phyloP scores from a whole-genome alignment of 495 filamentous ascomycete species.

The Hypoxylon rickii region DNA sequence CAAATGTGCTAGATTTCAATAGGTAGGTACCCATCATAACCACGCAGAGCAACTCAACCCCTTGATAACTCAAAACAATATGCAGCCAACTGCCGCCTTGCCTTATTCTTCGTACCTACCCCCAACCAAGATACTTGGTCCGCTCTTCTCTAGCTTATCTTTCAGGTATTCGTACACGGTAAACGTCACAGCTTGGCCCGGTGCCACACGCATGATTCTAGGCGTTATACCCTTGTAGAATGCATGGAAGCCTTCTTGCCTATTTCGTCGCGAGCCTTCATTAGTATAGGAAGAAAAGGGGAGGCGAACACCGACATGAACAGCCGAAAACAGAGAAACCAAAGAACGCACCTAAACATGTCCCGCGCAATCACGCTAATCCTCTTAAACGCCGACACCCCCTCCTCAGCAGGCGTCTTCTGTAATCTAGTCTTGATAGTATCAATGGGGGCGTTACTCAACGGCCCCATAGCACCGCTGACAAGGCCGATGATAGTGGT shows the following conservation, averaged over 20 bases:
- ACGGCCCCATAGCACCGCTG: constrained; percentile 90
- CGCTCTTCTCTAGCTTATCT: constrained; percentile 76
- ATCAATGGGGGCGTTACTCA: constrained; percentile 97
- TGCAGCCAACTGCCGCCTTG: background rate
- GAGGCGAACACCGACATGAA: background rate
- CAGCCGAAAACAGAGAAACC: background rate
- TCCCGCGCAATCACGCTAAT: constrained; percentile 80
- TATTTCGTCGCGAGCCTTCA: too few species aligned
- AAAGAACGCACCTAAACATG: constrained; percentile 78
- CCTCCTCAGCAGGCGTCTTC: constrained; percentile 80
- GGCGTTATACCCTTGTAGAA: constrained; percentile 99
- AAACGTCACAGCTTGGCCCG: constrained; percentile 97
- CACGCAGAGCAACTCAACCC: too few species aligned
- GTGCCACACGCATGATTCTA: constrained; percentile 94
- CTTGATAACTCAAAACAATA: background rate
- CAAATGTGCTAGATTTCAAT: too few species aligned
- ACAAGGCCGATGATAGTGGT: constrained; percentile 90
- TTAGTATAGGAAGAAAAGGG: background rate
- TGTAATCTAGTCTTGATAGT: constrained; percentile 98
- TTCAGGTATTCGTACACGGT: constrained; percentile 94
- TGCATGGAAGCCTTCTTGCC: constrained; percentile 84
- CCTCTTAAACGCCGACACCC: constrained; percentile 75
- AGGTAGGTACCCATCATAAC: background rate
- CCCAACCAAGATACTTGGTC: constrained; percentile 52
- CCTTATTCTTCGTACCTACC: background rate